Evolutionary conservation across 441 rosid genomes (phyloP), one percentile per base, ranked within the genome.

Genomic region (Eruca vesicaria): DNA sequence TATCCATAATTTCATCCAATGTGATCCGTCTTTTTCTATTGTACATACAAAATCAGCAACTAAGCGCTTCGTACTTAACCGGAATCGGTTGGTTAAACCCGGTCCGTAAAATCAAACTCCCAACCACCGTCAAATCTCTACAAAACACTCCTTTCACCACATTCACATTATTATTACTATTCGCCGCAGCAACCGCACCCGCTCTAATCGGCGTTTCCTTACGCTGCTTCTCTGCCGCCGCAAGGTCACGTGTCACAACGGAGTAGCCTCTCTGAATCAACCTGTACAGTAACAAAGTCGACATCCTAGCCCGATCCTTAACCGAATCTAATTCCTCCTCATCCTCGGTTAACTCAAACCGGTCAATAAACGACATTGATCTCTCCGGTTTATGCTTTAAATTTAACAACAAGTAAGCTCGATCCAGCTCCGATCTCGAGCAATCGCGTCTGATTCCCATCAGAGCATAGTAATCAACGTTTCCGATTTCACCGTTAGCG

Each of bases 61-160:
- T 95, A 57, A 95, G 68, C 10, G 99, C 98, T 65, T 93, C 91
- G 29, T 85, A 95, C 69, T 92, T 91, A 69, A 93, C 83, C 63
- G 92, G 86, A 72, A 95, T 74, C 70, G 96, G 88, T 53, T 88
- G 90, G 68, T 82, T 91, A 66, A 95, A 92, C 84, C 96, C 97
- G 72, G 80, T 84, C 38, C 88, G 94, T 23, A 97, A 79, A 26
- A 92, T 78, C 85, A 94, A 75, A 86, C 33, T 91, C 61, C 91
- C 88, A 26, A 89, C 94, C 2, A 79, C 86, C 0, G 93, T 88
- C 6, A 92, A 84, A 67, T 95, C 99, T 36, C 99, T 83, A 83
- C 97, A 92, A 81, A 95, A 95, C 63, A 89, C 86, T 19, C 99
- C 99, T 76, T 89, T 96, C 63, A 86, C 91, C 62, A 81, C 89